phyloP scores from a whole-genome alignment of 2,329 filamentous ascomycete species.

The Tolypocladium nubicola region DNA sequence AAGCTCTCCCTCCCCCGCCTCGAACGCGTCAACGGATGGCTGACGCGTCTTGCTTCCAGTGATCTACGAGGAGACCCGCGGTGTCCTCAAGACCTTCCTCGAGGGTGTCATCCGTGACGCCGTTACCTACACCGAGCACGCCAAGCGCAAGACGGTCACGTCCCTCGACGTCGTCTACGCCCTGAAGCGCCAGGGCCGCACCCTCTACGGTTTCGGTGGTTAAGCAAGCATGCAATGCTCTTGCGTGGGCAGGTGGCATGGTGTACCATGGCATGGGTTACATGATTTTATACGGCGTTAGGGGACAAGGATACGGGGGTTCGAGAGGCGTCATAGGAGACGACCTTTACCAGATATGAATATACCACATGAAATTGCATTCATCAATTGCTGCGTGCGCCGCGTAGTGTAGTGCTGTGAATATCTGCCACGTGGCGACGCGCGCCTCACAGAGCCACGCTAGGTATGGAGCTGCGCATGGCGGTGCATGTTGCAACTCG shows the following conservation, averaged over 20 bases:
- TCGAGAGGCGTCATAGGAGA: conserved; percentile 23
- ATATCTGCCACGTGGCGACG: background rate
- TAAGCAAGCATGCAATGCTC: conserved; percentile 31
- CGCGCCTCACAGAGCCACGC: background rate
- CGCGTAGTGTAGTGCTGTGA: background rate
- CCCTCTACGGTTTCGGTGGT: conserved; percentile 85
- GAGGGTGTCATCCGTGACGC: conserved; percentile 68
- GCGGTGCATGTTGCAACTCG: background rate
- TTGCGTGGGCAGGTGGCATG: background rate
- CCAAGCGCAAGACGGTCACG: conserved; percentile 72
- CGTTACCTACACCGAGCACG: conserved; percentile 71
- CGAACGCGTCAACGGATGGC: background rate
- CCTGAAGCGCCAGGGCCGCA: conserved; percentile 60
- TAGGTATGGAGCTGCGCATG: background rate
- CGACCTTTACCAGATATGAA: conserved; percentile 13
- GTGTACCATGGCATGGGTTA: background rate
- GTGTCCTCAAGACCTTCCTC: conserved; percentile 70
- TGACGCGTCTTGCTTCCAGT: conserved; percentile 23
- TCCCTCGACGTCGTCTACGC: conserved; percentile 59
- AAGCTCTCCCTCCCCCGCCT: conserved; percentile 24
- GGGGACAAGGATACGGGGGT: conserved; percentile 16
- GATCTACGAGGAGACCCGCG: conserved; percentile 72
- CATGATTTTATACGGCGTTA: conserved; percentile 18
- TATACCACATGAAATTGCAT: conserved; percentile 8
- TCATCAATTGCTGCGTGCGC: background rate